These are phyloP conservation scores for Cadophora malorum DNA, from an alignment of 2,329 filamentous ascomycete species.

Conservation along the genomic window DNA sequence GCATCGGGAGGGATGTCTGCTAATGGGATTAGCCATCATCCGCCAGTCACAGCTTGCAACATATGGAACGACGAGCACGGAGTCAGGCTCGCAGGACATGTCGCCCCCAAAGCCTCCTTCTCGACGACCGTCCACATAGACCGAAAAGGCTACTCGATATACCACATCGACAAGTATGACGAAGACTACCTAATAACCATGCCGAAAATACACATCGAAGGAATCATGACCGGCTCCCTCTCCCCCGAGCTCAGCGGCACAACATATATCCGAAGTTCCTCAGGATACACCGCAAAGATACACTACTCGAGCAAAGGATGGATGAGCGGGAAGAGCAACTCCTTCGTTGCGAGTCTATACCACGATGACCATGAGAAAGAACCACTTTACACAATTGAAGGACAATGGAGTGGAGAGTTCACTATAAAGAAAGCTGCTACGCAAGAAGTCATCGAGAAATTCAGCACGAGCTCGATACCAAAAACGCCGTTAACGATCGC, in stretches of 20 bases:
- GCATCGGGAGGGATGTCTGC: not conserved
- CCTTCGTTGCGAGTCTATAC: slow-evolving; percentile 78
- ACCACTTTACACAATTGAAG: slow-evolving; percentile 79
- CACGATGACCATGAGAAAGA: slow-evolving; percentile 72
- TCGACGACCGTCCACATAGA: slow-evolving; percentile 92
- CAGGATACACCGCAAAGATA: slow-evolving; percentile 85
- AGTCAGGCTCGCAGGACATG: slow-evolving; percentile 79
- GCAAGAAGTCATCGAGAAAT: slow-evolving; percentile 60
- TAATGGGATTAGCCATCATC: slow-evolving; percentile 70
- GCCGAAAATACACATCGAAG: slow-evolving; percentile 89
- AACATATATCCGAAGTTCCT: slow-evolving; percentile 84
- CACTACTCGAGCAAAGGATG: slow-evolving; percentile 93
- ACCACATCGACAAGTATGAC: slow-evolving; percentile 68
- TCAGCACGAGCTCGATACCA: slow-evolving; percentile 61
- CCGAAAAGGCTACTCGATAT: slow-evolving; percentile 86
- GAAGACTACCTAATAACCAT: slow-evolving; percentile 86
- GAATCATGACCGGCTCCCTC: slow-evolving; percentile 81
- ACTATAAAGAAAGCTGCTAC: slow-evolving; percentile 72
- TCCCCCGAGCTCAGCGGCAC: slow-evolving; percentile 88
- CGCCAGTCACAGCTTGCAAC: slow-evolving; percentile 90
- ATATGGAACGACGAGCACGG: slow-evolving; percentile 87
- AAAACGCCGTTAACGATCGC: slow-evolving; percentile 73
- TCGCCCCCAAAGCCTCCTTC: slow-evolving; percentile 94
- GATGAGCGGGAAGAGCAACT: slow-evolving; percentile 95
- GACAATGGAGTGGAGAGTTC: slow-evolving; percentile 88